A percentile compares a stretch with the other conserved stretches of the same genome.
Evolutionary conservation across 2,329 filamentous ascomycete species (phyloP).

Genomic region (Xylariaceae sp.): DNA sequence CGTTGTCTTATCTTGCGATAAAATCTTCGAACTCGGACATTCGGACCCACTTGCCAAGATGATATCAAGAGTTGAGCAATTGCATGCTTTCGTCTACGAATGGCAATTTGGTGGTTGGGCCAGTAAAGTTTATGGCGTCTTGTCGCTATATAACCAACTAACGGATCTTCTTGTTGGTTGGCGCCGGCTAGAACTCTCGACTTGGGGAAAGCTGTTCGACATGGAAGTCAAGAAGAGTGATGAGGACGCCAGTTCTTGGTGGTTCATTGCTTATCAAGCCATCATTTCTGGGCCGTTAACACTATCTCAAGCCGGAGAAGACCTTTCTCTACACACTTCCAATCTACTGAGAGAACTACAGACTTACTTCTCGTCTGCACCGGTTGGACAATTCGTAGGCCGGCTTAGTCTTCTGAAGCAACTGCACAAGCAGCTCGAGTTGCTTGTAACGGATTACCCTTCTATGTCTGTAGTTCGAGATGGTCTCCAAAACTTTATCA

Average conservation of each 20-base stretch:
- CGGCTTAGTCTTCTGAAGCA: slow-evolving; percentile 72
- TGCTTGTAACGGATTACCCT: slow-evolving; percentile 63
- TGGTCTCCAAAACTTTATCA: slow-evolving; percentile 75
- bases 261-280: slow-evolving; percentile 93
- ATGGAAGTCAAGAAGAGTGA: slow-evolving; percentile 77
- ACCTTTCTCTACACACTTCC: slow-evolving; percentile 65
- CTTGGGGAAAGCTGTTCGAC: slow-evolving; percentile 88
- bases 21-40: slow-evolving; percentile 74
- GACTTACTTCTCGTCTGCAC: slow-evolving; percentile 76
- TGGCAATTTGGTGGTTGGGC: slow-evolving; percentile 90
- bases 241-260: slow-evolving; percentile 85
- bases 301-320: slow-evolving; percentile 60
- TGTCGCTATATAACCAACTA: slow-evolving; percentile 72
- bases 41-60: slow-evolving; percentile 84
- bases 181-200: slow-evolving; percentile 87
- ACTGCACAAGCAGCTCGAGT: slow-evolving; percentile 64
- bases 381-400: slow-evolving; percentile 77
- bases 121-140: slow-evolving; percentile 74
- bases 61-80: slow-evolving; percentile 82
- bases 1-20: slow-evolving; percentile 73
- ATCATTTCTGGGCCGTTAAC: slow-evolving; percentile 76
- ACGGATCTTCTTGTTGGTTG: slow-evolving; percentile 83
- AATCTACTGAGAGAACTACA: slow-evolving; percentile 76
- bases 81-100: slow-evolving; percentile 84
- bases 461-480: slow-evolving; percentile 60